Evolutionary conservation across 148 eudicot genomes (phyloP), one percentile per base, ranked within the genome.

Genomic region (Polygonum aviculare): DNA sequence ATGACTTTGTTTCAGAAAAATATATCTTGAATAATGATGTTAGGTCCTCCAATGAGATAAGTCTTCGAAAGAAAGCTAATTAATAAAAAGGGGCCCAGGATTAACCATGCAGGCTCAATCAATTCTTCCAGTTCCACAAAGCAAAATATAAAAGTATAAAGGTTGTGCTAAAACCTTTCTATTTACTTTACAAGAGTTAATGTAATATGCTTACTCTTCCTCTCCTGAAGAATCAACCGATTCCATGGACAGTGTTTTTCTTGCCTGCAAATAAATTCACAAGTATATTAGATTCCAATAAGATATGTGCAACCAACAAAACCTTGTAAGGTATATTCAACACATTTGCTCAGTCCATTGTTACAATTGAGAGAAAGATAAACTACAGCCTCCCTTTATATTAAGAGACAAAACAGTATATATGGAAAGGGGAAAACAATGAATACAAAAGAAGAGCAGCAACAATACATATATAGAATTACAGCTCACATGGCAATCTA

Each of bases 151-250:
- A 16, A 67, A 63, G 31, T 6, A 63, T 35, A 19, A 35, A 39
- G 4, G 15, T 16, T n/a, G 15, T 3, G 31, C 31, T 67, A 67
- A 67, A 67, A 35, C 10, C 45, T 38, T 14, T 14, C n/a, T 36
- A 35, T 67, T 38, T 38, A 15, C 14, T 36, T 15, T 1, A 35
- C 10, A 67, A 12, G 70, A 67, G 16, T 67, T 14, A 9, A 72
- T 26, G 5, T 14, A 49, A 70, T 74, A 72, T 60, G 78, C 98
- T 90, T 93, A 95, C 99, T 95, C 99, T 95, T 95, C 99, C 83
- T 95, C 99, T 80, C 97, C 99, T 77, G 99, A 95, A 79, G 89
- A 95, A 89, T 89, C 97, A 81, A 95, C 78, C 36, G 99, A 95
- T 84, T 93, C 98, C 86, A 89, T 85, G 15, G 96, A 93, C 6